These are phyloP conservation scores for Phytopythium vexans DNA, from an alignment of 352 stramenopile genomes.

Conservation along the genomic window DNA sequence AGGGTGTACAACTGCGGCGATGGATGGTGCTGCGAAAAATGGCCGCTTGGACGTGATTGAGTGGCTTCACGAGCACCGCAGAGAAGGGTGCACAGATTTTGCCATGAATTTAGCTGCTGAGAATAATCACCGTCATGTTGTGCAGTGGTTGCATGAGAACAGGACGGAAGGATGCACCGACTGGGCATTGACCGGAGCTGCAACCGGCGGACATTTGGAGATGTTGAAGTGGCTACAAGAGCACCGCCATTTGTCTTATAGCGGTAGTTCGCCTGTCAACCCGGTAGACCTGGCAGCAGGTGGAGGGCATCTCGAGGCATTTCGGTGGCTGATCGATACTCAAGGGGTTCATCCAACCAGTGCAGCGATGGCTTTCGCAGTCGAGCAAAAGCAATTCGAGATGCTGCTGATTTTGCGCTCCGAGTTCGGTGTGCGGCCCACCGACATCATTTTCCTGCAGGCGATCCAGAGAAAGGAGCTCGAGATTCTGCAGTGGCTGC, in stretches of 20 bases:
- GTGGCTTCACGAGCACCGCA: conserved; percentile 8
- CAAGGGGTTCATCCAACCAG: neutral
- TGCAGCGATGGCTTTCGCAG: neutral
- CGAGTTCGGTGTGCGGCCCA: neutral
- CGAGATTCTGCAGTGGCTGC: conserved; percentile 22
- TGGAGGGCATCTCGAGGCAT: conserved; percentile 2
- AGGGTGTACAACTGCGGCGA: conserved; percentile 10
- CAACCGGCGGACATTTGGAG: conserved; percentile 15
- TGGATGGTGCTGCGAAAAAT: conserved; percentile 6
- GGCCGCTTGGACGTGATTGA: conserved; percentile 5
- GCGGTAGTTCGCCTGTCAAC: conserved; percentile 2
- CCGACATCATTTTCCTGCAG: neutral
- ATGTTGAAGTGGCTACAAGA: conserved; percentile 20
- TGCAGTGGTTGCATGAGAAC: conserved; percentile 7
- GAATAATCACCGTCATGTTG: conserved; percentile 1
- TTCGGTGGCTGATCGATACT: neutral
- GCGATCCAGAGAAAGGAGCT: conserved; percentile 10
- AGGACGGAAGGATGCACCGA: conserved; percentile 5
- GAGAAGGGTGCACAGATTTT: conserved; percentile 4
- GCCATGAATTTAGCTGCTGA: conserved; percentile 4
- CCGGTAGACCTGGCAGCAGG: conserved; percentile 4
- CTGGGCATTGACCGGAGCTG: conserved; percentile 1
- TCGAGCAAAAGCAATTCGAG: conserved; percentile 1
- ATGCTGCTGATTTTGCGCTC: conserved; percentile 5
- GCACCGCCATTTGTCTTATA: conserved; percentile 17